Base-by-base conservation (phyloP, 2,329 filamentous ascomycete species). In the Rugonectria rugulosa region DNA sequence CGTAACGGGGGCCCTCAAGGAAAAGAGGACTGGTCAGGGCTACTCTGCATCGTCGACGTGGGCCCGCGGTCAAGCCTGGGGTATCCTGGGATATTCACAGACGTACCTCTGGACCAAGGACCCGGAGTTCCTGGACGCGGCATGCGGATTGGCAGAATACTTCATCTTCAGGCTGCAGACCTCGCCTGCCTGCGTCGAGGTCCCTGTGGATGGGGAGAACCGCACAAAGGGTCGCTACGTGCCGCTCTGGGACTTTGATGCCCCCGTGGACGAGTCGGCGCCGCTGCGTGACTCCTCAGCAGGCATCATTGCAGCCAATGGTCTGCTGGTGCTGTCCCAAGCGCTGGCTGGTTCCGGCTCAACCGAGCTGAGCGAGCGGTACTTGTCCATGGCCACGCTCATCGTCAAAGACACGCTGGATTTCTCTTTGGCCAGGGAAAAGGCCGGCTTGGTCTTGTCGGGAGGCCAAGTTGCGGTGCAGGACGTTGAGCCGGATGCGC, bases 1-100 rank as follows among this genome's bases (percentile, higher is more conserved):
- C 0, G 42, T 54, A 0, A 77, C 70, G 0, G 78, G 79, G 0
- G 56, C 53, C 2, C 61, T 79, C 1, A 74, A 75, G 54, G 59
- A 70, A 24, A 70, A 71, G 11, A 68, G 75, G 53, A 82, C 79
- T 0, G 75, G 75, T 8, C 80, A 83, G 56, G 80, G 80, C 2
- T 77, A 76, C 62, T 57, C 14, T 7, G 65, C 7, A 73, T 77
- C 46, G 10, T 81, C 77, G 1, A 81, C 78, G 0, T 82, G 80
- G 80, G 69, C 75, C 2, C 71, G 80, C 2, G 80, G 80, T 0
- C 80, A 82, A 54, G 76, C 78, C 0, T 83, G 79, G 79, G 74
- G 72, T 0, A 76, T 81, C 6, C 66, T 80, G 41, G 79, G 79
- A 0, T 81, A 78, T 47, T 71, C 78, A 1, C 79, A 81, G 58